These are phyloP conservation scores for Opeltia flavorubescens DNA, from an alignment of 495 filamentous ascomycete genomes.

Conservation along the genomic window DNA sequence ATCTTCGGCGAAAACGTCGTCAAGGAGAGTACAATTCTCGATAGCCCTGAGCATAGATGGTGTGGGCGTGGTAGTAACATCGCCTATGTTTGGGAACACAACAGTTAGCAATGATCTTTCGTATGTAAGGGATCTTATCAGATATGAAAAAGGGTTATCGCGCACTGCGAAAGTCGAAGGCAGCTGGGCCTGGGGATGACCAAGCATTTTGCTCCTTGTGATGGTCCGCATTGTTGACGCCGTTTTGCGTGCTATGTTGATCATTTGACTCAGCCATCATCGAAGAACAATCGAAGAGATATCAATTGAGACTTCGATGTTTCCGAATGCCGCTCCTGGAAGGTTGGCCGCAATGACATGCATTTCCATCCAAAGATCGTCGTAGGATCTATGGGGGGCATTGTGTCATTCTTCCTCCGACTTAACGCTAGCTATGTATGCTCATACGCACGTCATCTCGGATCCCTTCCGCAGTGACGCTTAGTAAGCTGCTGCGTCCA, in stretches of 20 bases:
- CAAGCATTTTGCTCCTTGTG: constrained; percentile 6
- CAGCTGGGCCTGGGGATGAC: constrained; percentile 11
- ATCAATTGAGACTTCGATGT: no score
- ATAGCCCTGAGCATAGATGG: constrained; percentile 61
- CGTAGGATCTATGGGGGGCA: no score
- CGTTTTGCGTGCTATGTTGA: background rate
- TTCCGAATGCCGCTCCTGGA: no score
- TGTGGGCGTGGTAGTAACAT: constrained; percentile 81
- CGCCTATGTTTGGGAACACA: constrained; percentile 33
- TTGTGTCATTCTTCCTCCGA: no score
- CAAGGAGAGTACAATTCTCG: constrained; percentile 43
- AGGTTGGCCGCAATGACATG: no score
- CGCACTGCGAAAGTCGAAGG: constrained; percentile 14
- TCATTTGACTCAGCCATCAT: background rate
- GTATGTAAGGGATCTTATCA: background rate
- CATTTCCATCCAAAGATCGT: no score
- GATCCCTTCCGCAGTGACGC: no score
- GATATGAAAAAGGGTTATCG: background rate
- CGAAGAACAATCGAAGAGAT: no score
- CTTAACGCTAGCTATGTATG: no score
- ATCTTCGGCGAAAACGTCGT: constrained; percentile 80
- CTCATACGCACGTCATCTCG: no score
- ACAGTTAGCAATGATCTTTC: background rate
- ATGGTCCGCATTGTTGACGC: background rate
- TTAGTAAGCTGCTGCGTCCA: no score